Percentiles rank a stretch among this genome's conserved stretches.
phyloP scores from a whole-genome alignment of 73 alveolate species.

The Tetrahymena elliotti region DNA sequence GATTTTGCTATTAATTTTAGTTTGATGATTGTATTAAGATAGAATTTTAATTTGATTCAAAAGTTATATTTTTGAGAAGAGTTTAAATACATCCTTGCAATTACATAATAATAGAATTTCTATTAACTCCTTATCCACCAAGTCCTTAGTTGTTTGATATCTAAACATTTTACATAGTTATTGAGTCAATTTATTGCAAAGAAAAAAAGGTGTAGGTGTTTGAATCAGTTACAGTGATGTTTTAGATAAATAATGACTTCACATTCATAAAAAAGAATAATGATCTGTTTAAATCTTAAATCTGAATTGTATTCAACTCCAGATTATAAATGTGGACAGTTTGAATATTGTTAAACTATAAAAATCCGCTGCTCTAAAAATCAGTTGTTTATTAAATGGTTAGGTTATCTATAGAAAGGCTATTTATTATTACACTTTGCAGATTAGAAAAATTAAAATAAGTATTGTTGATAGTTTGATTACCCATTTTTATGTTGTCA shows the following conservation, averaged over 20 bases:
- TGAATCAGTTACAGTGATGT: neutral
- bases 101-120: neutral
- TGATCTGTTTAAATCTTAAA: neutral
- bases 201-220: neutral
- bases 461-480: neutral
- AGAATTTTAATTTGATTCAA: neutral
- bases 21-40: neutral
- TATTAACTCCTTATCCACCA: neutral
- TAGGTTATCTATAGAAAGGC: neutral
- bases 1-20: no score
- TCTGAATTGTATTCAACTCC: neutral
- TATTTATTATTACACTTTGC: neutral
- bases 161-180: neutral
- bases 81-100: neutral
- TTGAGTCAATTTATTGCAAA: neutral
- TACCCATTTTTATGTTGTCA: neutral
- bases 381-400: neutral
- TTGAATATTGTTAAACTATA: neutral
- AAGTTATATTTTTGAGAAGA: neutral
- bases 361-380: neutral
- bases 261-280: neutral
- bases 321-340: neutral
- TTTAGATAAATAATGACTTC: no score
- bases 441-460: neutral
- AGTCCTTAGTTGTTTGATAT: neutral